These are phyloP conservation scores for Suillus spraguei DNA, from an alignment of 768 basidiomycete genomes.

Conservation along the genomic window DNA sequence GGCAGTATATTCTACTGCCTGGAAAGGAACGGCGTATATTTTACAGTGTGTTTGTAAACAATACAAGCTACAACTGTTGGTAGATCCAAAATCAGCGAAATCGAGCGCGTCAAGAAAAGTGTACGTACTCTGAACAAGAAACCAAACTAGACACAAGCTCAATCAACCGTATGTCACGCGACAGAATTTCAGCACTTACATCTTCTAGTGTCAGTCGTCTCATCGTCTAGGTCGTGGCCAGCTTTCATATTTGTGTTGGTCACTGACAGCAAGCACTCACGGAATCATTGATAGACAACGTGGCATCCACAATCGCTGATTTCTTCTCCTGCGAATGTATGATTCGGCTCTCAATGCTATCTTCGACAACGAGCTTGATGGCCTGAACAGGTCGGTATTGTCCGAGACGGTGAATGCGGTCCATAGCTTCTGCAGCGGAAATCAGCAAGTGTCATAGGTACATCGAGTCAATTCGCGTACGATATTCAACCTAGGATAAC, in stretches of 20 bases:
- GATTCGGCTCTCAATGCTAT: constrained; percentile 95
- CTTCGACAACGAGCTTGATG: constrained; percentile 92
- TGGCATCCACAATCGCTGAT: constrained; percentile 91
- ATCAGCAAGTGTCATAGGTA: neutral
- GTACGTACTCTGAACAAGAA: constrained; percentile 49
- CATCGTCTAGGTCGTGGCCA: constrained; percentile 63
- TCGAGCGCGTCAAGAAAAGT: neutral
- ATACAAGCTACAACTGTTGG: neutral
- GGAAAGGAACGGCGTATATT: neutral
- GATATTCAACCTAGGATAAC: constrained; percentile 64
- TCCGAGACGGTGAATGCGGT: constrained; percentile 95
- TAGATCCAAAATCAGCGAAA: neutral
- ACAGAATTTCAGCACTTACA: constrained; percentile 39
- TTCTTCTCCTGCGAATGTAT: constrained; percentile 97
- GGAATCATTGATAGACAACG: constrained; percentile 78
- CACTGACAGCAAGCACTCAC: constrained; percentile 39
- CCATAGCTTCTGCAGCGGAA: constrained; percentile 80
- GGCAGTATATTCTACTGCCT: neutral
- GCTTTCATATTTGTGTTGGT: constrained; percentile 14
- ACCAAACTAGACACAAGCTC: constrained; percentile 35
- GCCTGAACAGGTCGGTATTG: constrained; percentile 92
- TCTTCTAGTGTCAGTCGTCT: constrained; percentile 90
- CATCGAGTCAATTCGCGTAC: constrained; percentile 45
- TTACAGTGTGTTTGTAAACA: neutral
- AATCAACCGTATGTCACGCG: constrained; percentile 14